Percentiles rank a stretch among this genome's conserved stretches.
Evolutionary conservation across 352 stramenopile genomes (phyloP).

Genomic region (Phytophthora agathidicida): DNA sequence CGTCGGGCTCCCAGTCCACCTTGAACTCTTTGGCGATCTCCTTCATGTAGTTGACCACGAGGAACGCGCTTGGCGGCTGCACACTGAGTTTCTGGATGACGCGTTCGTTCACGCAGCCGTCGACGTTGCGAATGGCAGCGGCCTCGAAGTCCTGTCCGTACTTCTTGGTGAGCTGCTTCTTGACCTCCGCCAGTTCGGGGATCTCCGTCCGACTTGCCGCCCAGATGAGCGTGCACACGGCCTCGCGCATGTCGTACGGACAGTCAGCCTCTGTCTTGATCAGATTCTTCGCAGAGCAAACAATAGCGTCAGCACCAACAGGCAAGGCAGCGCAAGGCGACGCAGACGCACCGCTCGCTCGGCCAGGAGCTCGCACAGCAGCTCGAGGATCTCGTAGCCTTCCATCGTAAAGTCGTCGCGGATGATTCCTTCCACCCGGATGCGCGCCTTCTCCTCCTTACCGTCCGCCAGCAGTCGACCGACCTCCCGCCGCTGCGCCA

Average conservation of each 20-base stretch:
- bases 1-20: conserved; percentile 93
- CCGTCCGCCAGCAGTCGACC: conserved; percentile 78
- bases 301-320: conserved; percentile 1
- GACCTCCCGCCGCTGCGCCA: conserved; percentile 81
- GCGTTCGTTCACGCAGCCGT: conserved; percentile 91
- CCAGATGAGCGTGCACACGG: conserved; percentile 95
- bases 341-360: conserved; percentile 83
- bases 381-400: conserved; percentile 95
- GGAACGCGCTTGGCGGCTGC: conserved; percentile 92
- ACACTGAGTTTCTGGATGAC: conserved; percentile 95
- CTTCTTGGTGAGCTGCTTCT: conserved; percentile 90
- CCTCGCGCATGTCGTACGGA: conserved; percentile 93
- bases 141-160: conserved; percentile 90
- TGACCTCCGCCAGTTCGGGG: conserved; percentile 91
- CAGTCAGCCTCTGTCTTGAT: conserved; percentile 92
- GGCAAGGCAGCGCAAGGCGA: background rate
- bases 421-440: conserved; percentile 94
- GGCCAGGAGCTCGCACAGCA: conserved; percentile 93
- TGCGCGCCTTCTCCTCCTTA: conserved; percentile 95
- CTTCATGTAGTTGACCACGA: conserved; percentile 97
- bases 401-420: conserved; percentile 96
- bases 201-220: conserved; percentile 91
- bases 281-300: conserved; percentile 63
- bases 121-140: conserved; percentile 83
- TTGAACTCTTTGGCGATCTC: conserved; percentile 96